A percentile compares a stretch with the other conserved stretches of the same genome.
Conservation (phyloP, 1,284 basidiomycete genomes). For the Anthracocystis setariae region DNA sequence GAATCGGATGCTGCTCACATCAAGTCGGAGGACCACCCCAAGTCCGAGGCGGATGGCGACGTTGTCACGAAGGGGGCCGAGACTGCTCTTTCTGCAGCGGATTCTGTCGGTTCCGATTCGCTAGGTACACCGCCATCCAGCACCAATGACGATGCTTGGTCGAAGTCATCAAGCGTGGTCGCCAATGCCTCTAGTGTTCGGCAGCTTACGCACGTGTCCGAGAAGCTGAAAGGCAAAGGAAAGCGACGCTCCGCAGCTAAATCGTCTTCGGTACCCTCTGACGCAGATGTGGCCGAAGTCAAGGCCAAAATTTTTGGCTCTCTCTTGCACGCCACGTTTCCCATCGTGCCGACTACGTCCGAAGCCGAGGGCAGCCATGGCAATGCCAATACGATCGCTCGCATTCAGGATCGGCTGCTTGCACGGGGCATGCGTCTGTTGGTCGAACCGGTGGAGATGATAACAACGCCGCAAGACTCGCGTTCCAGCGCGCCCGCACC, state of each 20-base stretch:
- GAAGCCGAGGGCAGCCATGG: constrained; percentile 11
- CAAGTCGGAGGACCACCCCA: constrained; percentile 5
- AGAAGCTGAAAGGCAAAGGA: constrained; percentile 6
- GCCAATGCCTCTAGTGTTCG: not conserved
- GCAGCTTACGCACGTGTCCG: not conserved
- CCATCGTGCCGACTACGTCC: constrained; percentile 13
- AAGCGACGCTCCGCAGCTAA: constrained; percentile 5
- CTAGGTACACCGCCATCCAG: not conserved
- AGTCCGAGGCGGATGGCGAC: not conserved
- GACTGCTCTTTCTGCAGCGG: not conserved
- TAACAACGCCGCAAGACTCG: constrained; percentile 4
- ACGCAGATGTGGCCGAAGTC: constrained; percentile 14
- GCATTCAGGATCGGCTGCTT: constrained; percentile 34
- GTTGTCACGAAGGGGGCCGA: not conserved
- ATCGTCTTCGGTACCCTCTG: constrained; percentile 8
- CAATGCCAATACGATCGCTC: constrained; percentile 17
- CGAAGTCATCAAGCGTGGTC: not conserved
- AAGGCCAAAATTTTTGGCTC: constrained; percentile 22
- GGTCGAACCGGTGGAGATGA: constrained; percentile 34
- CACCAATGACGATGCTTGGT: not conserved
- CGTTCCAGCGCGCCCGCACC: constrained; percentile 3
- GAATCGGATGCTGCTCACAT: not conserved
- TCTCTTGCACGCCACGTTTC: constrained; percentile 42
- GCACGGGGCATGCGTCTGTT: constrained; percentile 26
- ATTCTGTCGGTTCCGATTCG: not conserved